Evolutionary conservation across 768 basidiomycete genomes (phyloP), one percentile per base, ranked within the genome.

Genomic region (Pilatotrama ljubarskyi): DNA sequence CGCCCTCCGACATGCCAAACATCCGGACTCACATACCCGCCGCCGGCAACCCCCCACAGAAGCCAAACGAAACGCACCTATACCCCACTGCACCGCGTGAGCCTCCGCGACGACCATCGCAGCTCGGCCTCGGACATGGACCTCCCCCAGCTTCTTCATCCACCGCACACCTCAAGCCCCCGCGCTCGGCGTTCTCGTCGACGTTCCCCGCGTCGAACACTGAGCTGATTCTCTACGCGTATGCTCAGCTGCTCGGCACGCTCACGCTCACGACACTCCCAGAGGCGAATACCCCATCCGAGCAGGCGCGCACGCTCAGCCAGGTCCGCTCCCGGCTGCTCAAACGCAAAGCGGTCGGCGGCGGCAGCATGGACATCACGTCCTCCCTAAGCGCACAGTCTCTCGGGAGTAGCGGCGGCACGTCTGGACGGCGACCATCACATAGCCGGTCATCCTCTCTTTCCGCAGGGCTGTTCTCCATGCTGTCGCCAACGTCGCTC

Each of bases 151-250:
- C 50, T 5, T 37, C 58, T 17, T 48, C 61, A 1, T 55, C 59
- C 18, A 50, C 69, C 43, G 75, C 65, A 48, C 59, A 62, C 14
- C 58, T 44, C 44, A 62, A 59, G 29, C 60, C 61, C 6, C 48
- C 74, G 14, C 78, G 77, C 22, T 75, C 77, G 1, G 77, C 82
- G 5, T 79, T 76, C 17, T 74, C 79, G 3, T 71, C 78, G 1
- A 48, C 62, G 1, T 81, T 83, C 67, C 73, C 81, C 35, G 72
- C 77, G 22, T 71, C 80, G 3, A 83, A 83, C 58, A 78, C 81
- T 0, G 89, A 93, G 63, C 75, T 91, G 17, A 83, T 95, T 18
- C 80, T 95, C 1, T 95, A 95, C 71, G 86, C 93, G 0, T 95
- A 95, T 65, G 91, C 86, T 0, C 90, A 94, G 58, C 80, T 95